phyloP scores from a whole-genome alignment of 768 basidiomycete genomes.

The Amanita thiersii region DNA sequence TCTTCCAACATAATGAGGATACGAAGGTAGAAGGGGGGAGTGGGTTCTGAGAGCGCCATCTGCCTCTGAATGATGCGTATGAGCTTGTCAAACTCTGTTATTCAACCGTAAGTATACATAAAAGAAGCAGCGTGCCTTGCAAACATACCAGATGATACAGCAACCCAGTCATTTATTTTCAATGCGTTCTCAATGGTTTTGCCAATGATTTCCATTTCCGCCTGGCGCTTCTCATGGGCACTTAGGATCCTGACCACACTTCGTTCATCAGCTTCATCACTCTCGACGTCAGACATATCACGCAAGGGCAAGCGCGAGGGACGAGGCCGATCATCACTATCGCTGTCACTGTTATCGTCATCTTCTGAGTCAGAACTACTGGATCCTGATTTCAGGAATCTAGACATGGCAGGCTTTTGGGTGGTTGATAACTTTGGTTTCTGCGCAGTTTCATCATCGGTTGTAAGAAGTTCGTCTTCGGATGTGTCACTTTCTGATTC shows the following conservation, averaged over 20 bases:
- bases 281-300: slow-evolving; percentile 37
- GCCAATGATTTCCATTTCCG: slow-evolving; percentile 91
- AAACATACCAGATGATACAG: slow-evolving; percentile 73
- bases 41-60: slow-evolving; percentile 75
- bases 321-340: slow-evolving; percentile 22
- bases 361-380: slow-evolving; percentile 53
- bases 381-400: slow-evolving; percentile 64
- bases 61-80: slow-evolving; percentile 80
- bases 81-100: slow-evolving; percentile 89
- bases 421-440: neutral
- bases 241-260: slow-evolving; percentile 72
- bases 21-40: slow-evolving; percentile 81
- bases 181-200: slow-evolving; percentile 90
- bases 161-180: slow-evolving; percentile 96
- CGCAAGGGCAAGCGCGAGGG: slow-evolving; percentile 8
- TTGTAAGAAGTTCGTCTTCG: slow-evolving; percentile 74
- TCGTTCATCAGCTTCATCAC: slow-evolving; percentile 51
- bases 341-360: slow-evolving; percentile 47
- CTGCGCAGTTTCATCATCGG: slow-evolving; percentile 52
- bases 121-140: neutral
- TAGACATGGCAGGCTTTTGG: slow-evolving; percentile 57
- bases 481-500: slow-evolving; percentile 68
- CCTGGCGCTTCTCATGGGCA: slow-evolving; percentile 86
- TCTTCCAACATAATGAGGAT: slow-evolving; percentile 68
- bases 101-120: slow-evolving; percentile 1